Percentiles rank a stretch among this genome's conserved stretches.
Evolutionary conservation across 2,329 filamentous ascomycete genomes (phyloP).

Genomic region (Colletotrichum euphorbiae): DNA sequence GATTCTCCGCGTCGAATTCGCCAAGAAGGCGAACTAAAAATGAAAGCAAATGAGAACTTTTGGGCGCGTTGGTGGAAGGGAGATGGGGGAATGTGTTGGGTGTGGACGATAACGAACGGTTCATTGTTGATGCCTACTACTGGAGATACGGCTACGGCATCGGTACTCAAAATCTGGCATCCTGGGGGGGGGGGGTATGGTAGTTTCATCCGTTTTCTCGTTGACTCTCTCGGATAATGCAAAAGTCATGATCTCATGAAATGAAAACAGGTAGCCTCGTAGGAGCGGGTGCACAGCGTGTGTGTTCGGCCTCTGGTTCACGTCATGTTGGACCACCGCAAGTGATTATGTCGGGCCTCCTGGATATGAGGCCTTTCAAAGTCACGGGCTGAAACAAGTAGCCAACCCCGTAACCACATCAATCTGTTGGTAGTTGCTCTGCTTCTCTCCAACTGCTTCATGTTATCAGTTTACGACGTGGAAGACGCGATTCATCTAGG

Average conservation of each 20-base stretch:
- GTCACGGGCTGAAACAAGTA: no score
- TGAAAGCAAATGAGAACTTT: not conserved
- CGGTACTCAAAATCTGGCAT: conserved; percentile 37
- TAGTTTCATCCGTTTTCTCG: conserved; percentile 31
- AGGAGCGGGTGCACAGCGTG: no score
- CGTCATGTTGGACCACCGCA: no score
- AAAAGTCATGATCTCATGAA: conserved; percentile 36
- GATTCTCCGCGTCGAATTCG: conserved; percentile 88
- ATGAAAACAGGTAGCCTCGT: conserved; percentile 2
- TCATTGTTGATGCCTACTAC: conserved; percentile 33
- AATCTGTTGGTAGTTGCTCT: no score
- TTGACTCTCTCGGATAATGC: conserved; percentile 23
- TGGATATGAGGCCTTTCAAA: no score
- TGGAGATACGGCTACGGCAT: conserved; percentile 39
- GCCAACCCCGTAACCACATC: no score
- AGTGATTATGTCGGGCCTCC: no score
- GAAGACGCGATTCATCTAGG: no score
- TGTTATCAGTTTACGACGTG: no score
- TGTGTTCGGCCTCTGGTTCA: no score
- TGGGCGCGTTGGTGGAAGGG: not conserved
- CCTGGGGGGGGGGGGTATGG: conserved; percentile 29
- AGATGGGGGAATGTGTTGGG: not conserved
- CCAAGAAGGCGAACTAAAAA: conserved; percentile 72
- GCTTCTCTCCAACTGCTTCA: no score
- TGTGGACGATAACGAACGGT: conserved; percentile 27